Percentiles rank a stretch among this genome's conserved stretches.
phyloP scores from a whole-genome alignment of 2,329 filamentous ascomycete species.

The Colletotrichum salicis region DNA sequence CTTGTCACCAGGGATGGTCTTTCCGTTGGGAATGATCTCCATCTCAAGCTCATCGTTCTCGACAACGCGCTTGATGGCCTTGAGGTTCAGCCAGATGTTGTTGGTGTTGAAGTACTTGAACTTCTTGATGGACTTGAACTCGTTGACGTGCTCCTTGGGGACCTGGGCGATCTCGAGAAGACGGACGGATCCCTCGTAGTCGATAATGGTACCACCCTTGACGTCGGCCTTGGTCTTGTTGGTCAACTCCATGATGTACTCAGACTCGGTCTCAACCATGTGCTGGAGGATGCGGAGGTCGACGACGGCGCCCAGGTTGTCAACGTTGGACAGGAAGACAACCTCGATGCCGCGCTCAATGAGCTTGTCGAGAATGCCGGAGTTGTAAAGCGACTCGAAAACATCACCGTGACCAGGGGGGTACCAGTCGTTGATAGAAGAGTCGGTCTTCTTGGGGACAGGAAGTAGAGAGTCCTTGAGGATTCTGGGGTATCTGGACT shows the following conservation, averaged over 20 bases:
- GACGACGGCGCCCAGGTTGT: constrained; percentile 97
- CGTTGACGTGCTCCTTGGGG: constrained; percentile 99
- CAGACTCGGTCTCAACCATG: constrained; percentile 96
- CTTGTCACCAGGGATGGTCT: constrained; percentile 98
- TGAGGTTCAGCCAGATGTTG: constrained; percentile 99
- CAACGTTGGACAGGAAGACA: constrained; percentile 98
- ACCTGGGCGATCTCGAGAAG: constrained; percentile 99
- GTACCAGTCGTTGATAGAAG: constrained; percentile 96
- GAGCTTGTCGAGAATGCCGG: constrained; percentile 95
- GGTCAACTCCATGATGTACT: constrained; percentile 99
- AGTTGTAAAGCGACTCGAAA: constrained; percentile 99
- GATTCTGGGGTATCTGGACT: constrained; percentile 97
- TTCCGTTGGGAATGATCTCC: constrained; percentile 99
- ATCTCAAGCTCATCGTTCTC: constrained; percentile 98
- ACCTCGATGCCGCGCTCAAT: constrained; percentile 95
- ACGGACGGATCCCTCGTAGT: constrained; percentile 96
- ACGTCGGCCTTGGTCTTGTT: constrained; percentile 99
- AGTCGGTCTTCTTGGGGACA: constrained; percentile 88
- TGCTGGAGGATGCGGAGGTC: constrained; percentile 98
- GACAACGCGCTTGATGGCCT: constrained; percentile 97
- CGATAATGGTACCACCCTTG: constrained; percentile 99
- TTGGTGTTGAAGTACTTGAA: constrained; percentile 99
- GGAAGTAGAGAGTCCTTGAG: constrained; percentile 98
- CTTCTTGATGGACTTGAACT: constrained; percentile 99
- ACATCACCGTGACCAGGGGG: constrained; percentile 99